Evolutionary conservation across 495 filamentous ascomycete species (phyloP).

Genomic region (Aspergillus campestris): DNA sequence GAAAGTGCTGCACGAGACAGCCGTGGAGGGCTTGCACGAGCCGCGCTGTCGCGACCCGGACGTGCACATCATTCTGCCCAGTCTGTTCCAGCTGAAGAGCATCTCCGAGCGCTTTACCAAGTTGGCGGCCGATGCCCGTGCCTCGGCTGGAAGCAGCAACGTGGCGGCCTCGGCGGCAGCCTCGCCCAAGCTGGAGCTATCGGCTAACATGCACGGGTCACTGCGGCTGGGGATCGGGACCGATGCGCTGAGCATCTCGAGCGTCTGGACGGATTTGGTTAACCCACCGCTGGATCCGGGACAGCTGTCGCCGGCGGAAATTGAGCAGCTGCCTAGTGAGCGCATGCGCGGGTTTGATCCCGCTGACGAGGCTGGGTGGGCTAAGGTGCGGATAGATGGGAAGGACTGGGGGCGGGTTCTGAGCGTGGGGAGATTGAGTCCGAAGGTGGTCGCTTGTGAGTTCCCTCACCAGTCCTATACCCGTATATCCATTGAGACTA

Average conservation of each 20-base stretch:
- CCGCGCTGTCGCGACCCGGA: conserved; percentile 86
- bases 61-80: conserved; percentile 84
- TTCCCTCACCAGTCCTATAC: conserved; percentile 6
- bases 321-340: conserved; percentile 66
- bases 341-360: conserved; percentile 46
- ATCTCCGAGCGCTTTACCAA: conserved; percentile 93
- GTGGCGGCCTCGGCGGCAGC: conserved; percentile 7
- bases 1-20: conserved; percentile 68
- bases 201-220: conserved; percentile 87
- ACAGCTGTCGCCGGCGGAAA: conserved; percentile 54
- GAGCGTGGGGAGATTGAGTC: conserved; percentile 80
- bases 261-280: conserved; percentile 68
- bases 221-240: conserved; percentile 66
- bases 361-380: conserved; percentile 63
- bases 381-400: conserved; percentile 80
- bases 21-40: conserved; percentile 80
- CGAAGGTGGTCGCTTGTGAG: conserved; percentile 81
- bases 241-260: conserved; percentile 72
- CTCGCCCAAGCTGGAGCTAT: conserved; percentile 63
- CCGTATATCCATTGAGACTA: not conserved
- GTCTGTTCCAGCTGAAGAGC: conserved; percentile 72
- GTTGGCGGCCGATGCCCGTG: conserved; percentile 42
- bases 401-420: conserved; percentile 85
- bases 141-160: conserved; percentile 10
- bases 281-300: conserved; percentile 77